Conservation (phyloP, 225 moss, liverwort and hornwort species). For the Polytrichum commune region DNA sequence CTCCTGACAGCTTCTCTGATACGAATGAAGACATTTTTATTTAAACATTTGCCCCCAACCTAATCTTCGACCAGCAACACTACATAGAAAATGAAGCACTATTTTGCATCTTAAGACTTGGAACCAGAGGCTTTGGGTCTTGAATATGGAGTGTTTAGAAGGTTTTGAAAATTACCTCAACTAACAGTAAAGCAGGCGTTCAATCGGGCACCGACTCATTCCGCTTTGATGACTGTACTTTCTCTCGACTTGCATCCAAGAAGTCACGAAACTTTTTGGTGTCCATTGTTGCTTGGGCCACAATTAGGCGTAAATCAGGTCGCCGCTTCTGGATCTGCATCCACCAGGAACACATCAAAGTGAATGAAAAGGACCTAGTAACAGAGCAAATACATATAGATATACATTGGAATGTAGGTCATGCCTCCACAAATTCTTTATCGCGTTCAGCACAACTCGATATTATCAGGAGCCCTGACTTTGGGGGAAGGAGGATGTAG, state of each 20-base stretch:
- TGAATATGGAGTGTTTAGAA: not conserved
- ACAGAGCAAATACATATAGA: too few relatives aligned
- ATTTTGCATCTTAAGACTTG: too few relatives aligned
- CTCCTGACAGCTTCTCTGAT: conserved; percentile 42
- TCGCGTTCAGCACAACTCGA: too few relatives aligned
- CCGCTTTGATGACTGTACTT: conserved; percentile 21
- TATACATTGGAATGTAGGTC: too few relatives aligned
- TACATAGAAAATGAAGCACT: too few relatives aligned
- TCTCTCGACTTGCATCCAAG: conserved; percentile 78
- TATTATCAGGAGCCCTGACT: too few relatives aligned
- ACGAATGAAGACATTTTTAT: too few relatives aligned
- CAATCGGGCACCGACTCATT: conserved; percentile 43
- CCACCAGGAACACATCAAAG: not conserved
- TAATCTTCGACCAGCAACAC: too few relatives aligned
- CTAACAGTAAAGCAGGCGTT: conserved; percentile 66
- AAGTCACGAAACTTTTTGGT: conserved; percentile 59
- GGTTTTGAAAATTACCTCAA: conserved; percentile 50
- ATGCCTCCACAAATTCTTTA: too few relatives aligned
- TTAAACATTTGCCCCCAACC: not conserved
- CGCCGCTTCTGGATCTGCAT: conserved; percentile 75
- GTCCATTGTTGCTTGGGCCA: conserved; percentile 99
- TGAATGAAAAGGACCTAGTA: too few relatives aligned
- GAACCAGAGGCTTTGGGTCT: not conserved
- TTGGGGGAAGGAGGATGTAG: too few relatives aligned
- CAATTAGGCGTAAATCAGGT: conserved; percentile 80